phyloP scores from a whole-genome alignment of 1,284 basidiomycete genomes.

The Microbotryum intermedium region DNA sequence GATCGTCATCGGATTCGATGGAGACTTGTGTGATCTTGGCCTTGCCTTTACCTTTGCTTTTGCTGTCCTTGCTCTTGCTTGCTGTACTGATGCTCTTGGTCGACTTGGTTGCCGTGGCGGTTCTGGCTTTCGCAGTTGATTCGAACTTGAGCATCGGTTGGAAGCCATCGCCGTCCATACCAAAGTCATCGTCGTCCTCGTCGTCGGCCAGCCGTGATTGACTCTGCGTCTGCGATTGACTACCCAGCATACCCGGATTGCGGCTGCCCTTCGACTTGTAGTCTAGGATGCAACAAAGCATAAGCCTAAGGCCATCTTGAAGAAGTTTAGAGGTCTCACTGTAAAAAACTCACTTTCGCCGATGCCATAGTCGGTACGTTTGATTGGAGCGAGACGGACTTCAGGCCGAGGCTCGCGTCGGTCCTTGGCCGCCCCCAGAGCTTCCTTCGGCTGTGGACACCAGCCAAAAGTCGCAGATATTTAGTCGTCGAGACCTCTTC shows the following conservation, averaged over 20 bases:
- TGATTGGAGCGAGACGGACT: neutral
- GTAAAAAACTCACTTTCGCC: constrained; percentile 10
- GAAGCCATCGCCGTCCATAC: neutral
- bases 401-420: neutral
- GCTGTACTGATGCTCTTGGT: neutral
- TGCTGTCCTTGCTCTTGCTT: neutral
- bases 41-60: constrained; percentile 6
- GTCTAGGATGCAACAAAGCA: neutral
- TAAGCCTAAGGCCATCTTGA: too few species aligned
- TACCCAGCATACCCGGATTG: neutral
- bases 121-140: neutral
- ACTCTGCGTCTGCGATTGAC: neutral
- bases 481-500: too few species aligned
- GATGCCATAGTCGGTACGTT: constrained; percentile 21
- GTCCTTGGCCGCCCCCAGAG: neutral
- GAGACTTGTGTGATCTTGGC: constrained; percentile 17
- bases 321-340: neutral
- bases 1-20: constrained; percentile 8
- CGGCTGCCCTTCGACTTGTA: neutral
- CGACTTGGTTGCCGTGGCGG: neutral
- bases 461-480: too few species aligned
- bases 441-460: neutral
- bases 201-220: neutral
- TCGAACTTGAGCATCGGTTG: constrained; percentile 8
- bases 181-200: neutral